Base-by-base conservation (phyloP, 305 asterid species). In the Fraxinus latifolia region DNA sequence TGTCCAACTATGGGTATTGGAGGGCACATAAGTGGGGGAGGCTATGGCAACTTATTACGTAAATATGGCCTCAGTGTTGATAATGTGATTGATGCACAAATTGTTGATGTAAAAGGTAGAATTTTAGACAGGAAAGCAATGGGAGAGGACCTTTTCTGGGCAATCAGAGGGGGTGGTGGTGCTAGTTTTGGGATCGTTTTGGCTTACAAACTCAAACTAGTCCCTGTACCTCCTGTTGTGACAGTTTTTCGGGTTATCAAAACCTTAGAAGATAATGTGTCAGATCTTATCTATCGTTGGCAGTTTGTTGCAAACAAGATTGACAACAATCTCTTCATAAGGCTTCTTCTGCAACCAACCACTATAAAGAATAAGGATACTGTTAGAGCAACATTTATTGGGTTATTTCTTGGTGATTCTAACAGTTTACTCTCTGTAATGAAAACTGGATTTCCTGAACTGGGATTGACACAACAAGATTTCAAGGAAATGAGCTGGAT, bases 21-120 rank as follows among this genome's bases (percentile, higher is more conserved):
- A 14, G 92, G 92, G 19, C 91, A 87, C 32, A 0, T 89, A 17
- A 87, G 88, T 19, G 87, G 92, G 2, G 91, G 86, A 7, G 92
- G 91, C 15, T 88, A 85, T 31, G 91, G 90, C 8, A 88, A 42
- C 75, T 3, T 90, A 86, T 5, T 90, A 0, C 79, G 90, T 5
- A 87, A 87, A 76, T 83, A 76, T 58, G 90, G 91, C 1, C 70
- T 84, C 0, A 70, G 86, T 4, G 85, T 80, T 0, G 91, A 88
- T 12, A 55, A 84, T 21, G 37, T 88, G 5, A 82, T 87, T 3
- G 89, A 84, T 76, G 88, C 83, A 6, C 77, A 39, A 6, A 37
- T 87, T 4, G 79, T 84, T 0, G 91, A 90, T 37, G 89, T 84
- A 0, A 85, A 14, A 19, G 91, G 91, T 4, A 60, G 79, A 15